These are phyloP conservation scores for Colletotrichum sp. DNA, from an alignment of 2,329 filamentous ascomycete genomes.

Conservation along the genomic window DNA sequence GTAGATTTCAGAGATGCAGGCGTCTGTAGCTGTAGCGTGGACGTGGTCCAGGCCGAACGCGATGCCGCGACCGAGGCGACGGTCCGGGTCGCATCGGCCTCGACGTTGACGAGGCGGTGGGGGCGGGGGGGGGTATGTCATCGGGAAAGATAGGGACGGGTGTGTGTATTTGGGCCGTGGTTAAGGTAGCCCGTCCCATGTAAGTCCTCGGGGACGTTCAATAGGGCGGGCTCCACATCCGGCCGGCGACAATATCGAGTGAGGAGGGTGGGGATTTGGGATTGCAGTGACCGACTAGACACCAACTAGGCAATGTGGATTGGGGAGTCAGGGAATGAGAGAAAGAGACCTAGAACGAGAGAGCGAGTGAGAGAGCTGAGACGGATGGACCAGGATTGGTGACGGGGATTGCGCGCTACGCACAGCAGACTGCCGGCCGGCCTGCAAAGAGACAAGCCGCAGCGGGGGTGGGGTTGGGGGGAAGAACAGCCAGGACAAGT, in stretches of 20 bases:
- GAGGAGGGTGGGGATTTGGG: neutral
- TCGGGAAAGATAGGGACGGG: conserved; percentile 22
- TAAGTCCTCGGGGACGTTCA: conserved; percentile 3
- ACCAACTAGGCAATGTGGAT: neutral
- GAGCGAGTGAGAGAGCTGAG: neutral
- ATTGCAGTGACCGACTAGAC: neutral
- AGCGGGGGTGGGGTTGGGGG: conserved; percentile 4
- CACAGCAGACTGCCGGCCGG: neutral
- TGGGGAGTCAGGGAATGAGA: neutral
- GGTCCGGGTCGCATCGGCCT: conserved; percentile 17
- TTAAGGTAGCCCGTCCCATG: conserved; percentile 8
- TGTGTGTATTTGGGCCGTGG: neutral
- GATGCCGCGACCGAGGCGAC: conserved; percentile 12
- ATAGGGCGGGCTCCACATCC: neutral
- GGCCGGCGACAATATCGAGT: neutral
- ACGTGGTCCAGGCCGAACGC: conserved; percentile 2
- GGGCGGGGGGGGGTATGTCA: conserved; percentile 12
- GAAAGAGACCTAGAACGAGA: neutral
- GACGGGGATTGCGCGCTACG: neutral
- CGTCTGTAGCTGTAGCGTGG: neutral
- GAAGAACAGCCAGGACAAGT: neutral
- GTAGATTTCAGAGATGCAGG: neutral
- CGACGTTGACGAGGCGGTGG: neutral
- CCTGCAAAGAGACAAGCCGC: conserved; percentile 8
- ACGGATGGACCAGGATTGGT: neutral